Percentiles rank a stretch among this genome's conserved stretches.
Evolutionary conservation across 2,329 filamentous ascomycete species (phyloP).

Genomic region (Cercospora sp.): DNA sequence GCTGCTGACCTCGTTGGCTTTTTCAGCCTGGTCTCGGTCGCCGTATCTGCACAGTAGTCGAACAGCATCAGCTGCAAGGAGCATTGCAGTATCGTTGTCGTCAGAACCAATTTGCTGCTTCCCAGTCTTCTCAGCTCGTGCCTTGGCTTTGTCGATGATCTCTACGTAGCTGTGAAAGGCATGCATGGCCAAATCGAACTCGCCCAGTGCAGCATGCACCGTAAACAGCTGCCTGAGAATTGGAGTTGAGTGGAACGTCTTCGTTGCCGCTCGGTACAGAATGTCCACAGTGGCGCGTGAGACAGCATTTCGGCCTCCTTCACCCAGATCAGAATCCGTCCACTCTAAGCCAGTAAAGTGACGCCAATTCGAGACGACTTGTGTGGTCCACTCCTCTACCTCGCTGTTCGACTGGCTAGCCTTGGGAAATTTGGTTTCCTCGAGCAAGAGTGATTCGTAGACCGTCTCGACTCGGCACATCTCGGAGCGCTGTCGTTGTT

Average conservation of each 20-base stretch:
- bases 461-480: constrained; percentile 74
- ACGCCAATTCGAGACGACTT: constrained; percentile 82
- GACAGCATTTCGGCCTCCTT: constrained; percentile 73
- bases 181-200: constrained; percentile 88
- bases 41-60: constrained; percentile 81
- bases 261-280: constrained; percentile 85
- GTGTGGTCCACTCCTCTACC: constrained; percentile 78
- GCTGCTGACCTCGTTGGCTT: constrained; percentile 68
- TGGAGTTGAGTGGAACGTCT: constrained; percentile 91
- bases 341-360: constrained; percentile 77
- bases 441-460: constrained; percentile 77
- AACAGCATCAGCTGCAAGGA: constrained; percentile 78
- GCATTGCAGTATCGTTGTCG: constrained; percentile 71
- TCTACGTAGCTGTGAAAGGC: constrained; percentile 91
- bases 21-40: constrained; percentile 71
- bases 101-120: constrained; percentile 72
- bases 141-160: constrained; percentile 81
- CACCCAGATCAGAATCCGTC: constrained; percentile 77
- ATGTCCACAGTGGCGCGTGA: constrained; percentile 78
- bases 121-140: constrained; percentile 73
- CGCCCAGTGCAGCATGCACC: constrained; percentile 81
- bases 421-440: constrained; percentile 79
- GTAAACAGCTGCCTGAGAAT: constrained; percentile 84
- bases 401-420: constrained; percentile 76
- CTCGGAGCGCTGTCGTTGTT: constrained; percentile 65